Conservation (phyloP, 768 basidiomycete species). For the Lactarius vividus region DNA sequence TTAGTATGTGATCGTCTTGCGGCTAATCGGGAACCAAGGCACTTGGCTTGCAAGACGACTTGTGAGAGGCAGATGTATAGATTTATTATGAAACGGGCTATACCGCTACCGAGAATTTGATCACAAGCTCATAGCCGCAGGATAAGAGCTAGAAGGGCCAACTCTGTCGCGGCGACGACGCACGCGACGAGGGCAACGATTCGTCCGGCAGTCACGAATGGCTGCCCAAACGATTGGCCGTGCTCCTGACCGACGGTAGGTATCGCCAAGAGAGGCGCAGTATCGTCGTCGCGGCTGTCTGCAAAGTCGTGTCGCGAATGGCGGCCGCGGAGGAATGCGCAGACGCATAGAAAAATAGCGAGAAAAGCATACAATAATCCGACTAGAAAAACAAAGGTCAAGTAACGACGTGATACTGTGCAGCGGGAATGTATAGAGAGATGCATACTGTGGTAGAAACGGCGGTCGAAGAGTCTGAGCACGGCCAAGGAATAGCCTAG, state of each 20-base stretch:
- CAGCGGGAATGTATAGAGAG: not conserved
- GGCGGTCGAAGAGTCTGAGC: constrained; percentile 71
- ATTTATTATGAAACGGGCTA: no score
- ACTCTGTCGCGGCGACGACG: constrained; percentile 61
- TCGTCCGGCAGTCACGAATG: constrained; percentile 81
- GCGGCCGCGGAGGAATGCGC: constrained; percentile 58
- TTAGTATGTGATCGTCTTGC: not conserved
- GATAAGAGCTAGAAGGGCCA: constrained; percentile 63
- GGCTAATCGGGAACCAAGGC: not conserved
- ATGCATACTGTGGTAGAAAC: constrained; percentile 68
- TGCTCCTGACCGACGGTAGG: constrained; percentile 60
- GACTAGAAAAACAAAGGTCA: constrained; percentile 34
- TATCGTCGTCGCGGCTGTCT: constrained; percentile 38
- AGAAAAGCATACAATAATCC: constrained; percentile 66
- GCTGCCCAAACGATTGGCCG: constrained; percentile 66
- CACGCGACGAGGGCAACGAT: constrained; percentile 58
- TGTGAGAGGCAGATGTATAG: no score
- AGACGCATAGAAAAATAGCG: constrained; percentile 55
- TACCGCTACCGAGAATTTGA: not conserved
- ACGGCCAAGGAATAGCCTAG: constrained; percentile 73
- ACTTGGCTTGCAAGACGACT: not conserved
- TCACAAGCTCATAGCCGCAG: constrained; percentile 31
- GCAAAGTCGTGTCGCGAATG: constrained; percentile 77
- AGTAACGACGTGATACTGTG: not conserved
- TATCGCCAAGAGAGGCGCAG: constrained; percentile 38